Evolutionary conservation across 2,329 filamentous ascomycete genomes (phyloP), one percentile per base, ranked within the genome.

Genomic region (Phoma herbarum): DNA sequence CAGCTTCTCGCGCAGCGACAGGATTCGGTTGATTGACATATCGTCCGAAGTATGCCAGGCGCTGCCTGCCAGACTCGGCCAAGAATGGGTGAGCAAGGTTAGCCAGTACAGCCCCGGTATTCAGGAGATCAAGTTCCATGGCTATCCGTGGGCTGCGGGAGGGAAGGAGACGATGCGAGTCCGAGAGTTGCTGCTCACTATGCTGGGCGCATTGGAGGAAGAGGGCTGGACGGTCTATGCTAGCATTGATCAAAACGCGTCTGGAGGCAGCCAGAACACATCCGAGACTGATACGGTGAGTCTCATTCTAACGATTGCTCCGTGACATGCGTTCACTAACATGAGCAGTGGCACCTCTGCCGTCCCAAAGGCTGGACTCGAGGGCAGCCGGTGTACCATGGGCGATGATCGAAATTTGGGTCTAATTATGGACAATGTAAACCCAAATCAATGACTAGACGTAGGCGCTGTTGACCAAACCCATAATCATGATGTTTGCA

Each of bases 221-320:
- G 67, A 75, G 48, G 78, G 78, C 1, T 80, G 76, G 72, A 74
- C 70, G 45, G 68, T 79, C 14, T 79, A 79, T 66, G 75, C 75
- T 1, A 77, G 76, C 57, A 66, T 80, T 26, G 74, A 78, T 57
- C 75, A 78, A 58, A 64, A 22, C 43, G 22, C 16, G 7, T 43
- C 46, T 35, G 64, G 39, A 26, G 68, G 43, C 8, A 31, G 20
- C 10, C 65, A 62, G 52, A 65, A 65, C 10, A 29, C 47, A 22
- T 64, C 48, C 14, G 62, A 70, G 52, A 68, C 66, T 25, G 65
- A 73, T 61, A 68, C 67, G 18, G 63, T 68, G 43, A 60, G 63
- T 60, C 2, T 2, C 7, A 7, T 14, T 12, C 23, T 20, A 11
- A 7, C 10, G 16, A 14, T 8, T 10, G 3, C 6, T 23, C 37